These are phyloP conservation scores for Sporormia fimetaria DNA, from an alignment of 495 filamentous ascomycete genomes.

Conservation along the genomic window DNA sequence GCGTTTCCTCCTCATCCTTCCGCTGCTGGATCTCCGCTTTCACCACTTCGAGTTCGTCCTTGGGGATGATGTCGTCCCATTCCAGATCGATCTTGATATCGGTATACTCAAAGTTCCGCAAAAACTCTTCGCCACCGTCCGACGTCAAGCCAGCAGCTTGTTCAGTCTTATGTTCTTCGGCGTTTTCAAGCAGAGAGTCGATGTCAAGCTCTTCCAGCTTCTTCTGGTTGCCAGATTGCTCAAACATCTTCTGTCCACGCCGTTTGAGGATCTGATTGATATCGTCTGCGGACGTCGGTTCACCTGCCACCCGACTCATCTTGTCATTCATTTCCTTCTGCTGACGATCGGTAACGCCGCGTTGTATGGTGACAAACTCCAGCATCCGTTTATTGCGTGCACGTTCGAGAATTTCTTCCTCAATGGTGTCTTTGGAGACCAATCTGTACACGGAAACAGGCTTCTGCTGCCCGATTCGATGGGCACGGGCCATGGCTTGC, in stretches of 20 bases:
- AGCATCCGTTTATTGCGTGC: slow-evolving; percentile 96
- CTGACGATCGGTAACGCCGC: slow-evolving; percentile 85
- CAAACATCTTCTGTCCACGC: slow-evolving; percentile 92
- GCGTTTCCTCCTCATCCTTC: slow-evolving; percentile 71
- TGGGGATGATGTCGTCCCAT: slow-evolving; percentile 98
- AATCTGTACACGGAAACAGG: slow-evolving; percentile 92
- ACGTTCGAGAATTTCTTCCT: slow-evolving; percentile 92
- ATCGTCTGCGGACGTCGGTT: slow-evolving; percentile 77
- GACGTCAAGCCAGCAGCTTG: slow-evolving; percentile 82
- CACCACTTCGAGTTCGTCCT: slow-evolving; percentile 75
- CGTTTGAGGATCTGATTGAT: slow-evolving; percentile 89
- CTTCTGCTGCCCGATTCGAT: slow-evolving; percentile 91
- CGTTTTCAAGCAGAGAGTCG: slow-evolving; percentile 88
- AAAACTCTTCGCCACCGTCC: slow-evolving; percentile 85
- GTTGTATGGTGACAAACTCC: slow-evolving; percentile 96
- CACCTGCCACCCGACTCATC: slow-evolving; percentile 46
- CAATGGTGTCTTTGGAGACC: slow-evolving; percentile 94
- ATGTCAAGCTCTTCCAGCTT: slow-evolving; percentile 98
- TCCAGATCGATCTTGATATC: slow-evolving; percentile 89
- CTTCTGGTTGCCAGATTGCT: slow-evolving; percentile 88
- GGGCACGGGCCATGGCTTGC: slow-evolving; percentile 95
- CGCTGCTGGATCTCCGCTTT: slow-evolving; percentile 79
- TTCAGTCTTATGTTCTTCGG: slow-evolving; percentile 89
- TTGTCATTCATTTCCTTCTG: slow-evolving; percentile 61
- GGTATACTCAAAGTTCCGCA: slow-evolving; percentile 76